Conservation (phyloP, 805 yeast genomes). For the Starmerella vitae region DNA sequence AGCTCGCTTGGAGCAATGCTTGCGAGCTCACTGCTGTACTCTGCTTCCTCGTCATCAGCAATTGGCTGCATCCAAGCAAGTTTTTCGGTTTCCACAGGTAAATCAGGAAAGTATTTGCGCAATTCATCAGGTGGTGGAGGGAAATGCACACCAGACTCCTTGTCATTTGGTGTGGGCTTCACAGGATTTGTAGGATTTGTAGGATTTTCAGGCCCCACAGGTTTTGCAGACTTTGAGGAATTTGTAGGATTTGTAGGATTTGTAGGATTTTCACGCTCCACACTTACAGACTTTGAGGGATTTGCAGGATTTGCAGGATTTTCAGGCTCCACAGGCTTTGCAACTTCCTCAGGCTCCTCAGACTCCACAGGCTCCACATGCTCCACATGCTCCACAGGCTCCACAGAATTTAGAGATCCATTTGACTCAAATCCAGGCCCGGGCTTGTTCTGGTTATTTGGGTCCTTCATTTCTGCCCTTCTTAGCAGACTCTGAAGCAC, state of each 20-base stretch:
- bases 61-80: slow-evolving; percentile 86
- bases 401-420: background rate
- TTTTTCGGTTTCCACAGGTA: slow-evolving; percentile 69
- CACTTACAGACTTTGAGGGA: background rate
- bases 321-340: background rate
- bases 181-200: background rate
- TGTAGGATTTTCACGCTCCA: background rate
- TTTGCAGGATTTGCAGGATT: slow-evolving; percentile 3
- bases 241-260: background rate
- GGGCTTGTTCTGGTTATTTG: background rate
- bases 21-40: slow-evolving; percentile 39
- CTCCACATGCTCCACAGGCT: background rate
- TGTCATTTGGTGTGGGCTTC: background rate
- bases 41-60: slow-evolving; percentile 27
- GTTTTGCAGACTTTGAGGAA: background rate
- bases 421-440: too few relatives aligned
- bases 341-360: background rate
- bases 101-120: slow-evolving; percentile 74
- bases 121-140: slow-evolving; percentile 55
- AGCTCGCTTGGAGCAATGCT: slow-evolving; percentile 39
- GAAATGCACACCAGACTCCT: slow-evolving; percentile 29
- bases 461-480: slow-evolving; percentile 36
- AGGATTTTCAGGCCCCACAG: background rate
- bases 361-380: background rate
- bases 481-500: slow-evolving; percentile 35